Evolutionary conservation across 805 yeast species (phyloP).

Genomic region (Starmerella bacillaris): DNA sequence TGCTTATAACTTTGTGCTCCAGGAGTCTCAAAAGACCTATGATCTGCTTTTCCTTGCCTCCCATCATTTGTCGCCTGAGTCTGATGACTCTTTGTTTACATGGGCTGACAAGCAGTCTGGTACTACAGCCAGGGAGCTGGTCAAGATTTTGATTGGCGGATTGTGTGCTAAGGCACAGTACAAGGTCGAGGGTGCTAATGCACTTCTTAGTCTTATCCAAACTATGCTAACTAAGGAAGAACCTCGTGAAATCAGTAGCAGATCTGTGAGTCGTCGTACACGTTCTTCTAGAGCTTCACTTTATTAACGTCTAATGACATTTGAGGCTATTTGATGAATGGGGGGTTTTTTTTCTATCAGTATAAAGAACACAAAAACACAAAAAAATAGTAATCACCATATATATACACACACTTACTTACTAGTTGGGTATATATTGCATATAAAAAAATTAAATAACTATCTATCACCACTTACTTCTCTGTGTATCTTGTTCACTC

Average conservation of each 20-base stretch:
- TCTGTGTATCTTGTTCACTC: too few relatives aligned
- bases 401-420: too few relatives aligned
- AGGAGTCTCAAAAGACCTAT: conserved; percentile 7
- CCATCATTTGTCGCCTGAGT: conserved; percentile 17
- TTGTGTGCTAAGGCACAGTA: conserved; percentile 20
- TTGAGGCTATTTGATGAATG: too few relatives aligned
- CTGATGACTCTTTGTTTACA: conserved; percentile 19
- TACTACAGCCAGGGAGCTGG: conserved; percentile 9
- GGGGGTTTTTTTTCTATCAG: too few relatives aligned
- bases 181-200: conserved; percentile 22
- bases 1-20: conserved; percentile 11
- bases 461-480: too few relatives aligned
- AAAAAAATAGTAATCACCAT: too few relatives aligned
- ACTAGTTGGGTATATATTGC: too few relatives aligned
- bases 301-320: too few relatives aligned
- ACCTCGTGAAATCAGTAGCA: conserved; percentile 1
- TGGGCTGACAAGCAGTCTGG: conserved; percentile 17
- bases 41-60: conserved; percentile 17
- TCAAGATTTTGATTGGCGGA: conserved; percentile 20
- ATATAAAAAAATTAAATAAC: too few relatives aligned
- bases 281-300: too few relatives aligned
- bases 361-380: too few relatives aligned
- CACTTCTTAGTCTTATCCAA: conserved; percentile 18
- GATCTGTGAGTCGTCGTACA: background rate
- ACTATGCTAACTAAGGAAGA: conserved; percentile 9